Base-by-base conservation (phyloP, 371 early-diverging fungal species). In the Mortierella sp. region DNA sequence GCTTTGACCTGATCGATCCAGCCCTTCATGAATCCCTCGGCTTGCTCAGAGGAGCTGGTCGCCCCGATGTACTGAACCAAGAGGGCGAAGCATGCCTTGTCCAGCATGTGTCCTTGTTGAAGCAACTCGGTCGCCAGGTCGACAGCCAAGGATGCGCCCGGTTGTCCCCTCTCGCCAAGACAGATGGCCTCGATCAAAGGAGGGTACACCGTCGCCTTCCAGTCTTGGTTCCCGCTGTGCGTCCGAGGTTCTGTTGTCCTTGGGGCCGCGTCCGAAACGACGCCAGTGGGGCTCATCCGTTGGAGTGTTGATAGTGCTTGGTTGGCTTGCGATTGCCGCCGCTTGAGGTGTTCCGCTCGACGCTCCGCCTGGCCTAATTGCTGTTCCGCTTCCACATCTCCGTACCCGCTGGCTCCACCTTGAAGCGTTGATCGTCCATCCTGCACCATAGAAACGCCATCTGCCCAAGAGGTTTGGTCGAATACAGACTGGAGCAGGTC, bases 121-220 rank as follows among this genome's bases (percentile, higher is more conserved):
- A 67, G 53, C 16, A 79, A 41, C 5, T 64, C 68, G 13, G 64
- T 37, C 5, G 80, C 67, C 44, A 79, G 37, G 13, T 79, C 72
- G 13, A 65, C 45, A 22, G 69, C 75, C 19, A 75, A 58, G 4
- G 24, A 6, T 10, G 69, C 70, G 31, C 68, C 75, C 29, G 64
- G 13, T 8, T 68, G 52, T 22, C 72, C 76, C 43, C 26, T 52
- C 7, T 61, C 44, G 34, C 41, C 72, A 34, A 72, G 72, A 52
- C 80, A 64, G n/a, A 79, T 71, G 26, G 68, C 68, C 64, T 79
- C 80, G 16, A 79, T 79, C 52, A 79, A 45, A 13, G 69, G 61
- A 24, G 80, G 80, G 41, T 75, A 70, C 43, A 66, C 55, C 16
- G 24, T 29, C 2, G 64, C 26, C 58, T 71, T 67, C 80, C 80